Percentiles rank a stretch among this genome's conserved stretches.
Conservation (phyloP, 192 early-diverging fungal genomes). For the Umbelopsis ramanniana region DNA sequence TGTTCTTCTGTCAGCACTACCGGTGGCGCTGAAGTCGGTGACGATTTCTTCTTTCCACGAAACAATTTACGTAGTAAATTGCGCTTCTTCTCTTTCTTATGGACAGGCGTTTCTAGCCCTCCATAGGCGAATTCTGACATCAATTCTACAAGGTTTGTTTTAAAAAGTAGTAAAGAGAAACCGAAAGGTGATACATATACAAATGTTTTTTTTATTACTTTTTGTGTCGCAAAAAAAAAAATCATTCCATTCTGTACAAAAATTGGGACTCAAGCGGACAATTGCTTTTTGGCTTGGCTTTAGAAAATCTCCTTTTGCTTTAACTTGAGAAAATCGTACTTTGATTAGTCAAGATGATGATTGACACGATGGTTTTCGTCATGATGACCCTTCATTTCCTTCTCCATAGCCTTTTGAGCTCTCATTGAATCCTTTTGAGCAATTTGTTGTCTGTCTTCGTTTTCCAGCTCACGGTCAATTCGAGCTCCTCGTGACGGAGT, state of each 20-base stretch:
- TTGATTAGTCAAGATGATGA: too few relatives aligned
- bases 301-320: too few relatives aligned
- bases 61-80: constrained; percentile 1
- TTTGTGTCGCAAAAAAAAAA: too few relatives aligned
- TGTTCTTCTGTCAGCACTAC: constrained; percentile 10
- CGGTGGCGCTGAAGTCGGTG: not conserved
- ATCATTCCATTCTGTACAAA: too few relatives aligned
- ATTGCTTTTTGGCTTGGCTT: too few relatives aligned
- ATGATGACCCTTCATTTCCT: constrained; percentile 1
- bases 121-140: not conserved
- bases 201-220: too few relatives aligned
- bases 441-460: constrained; percentile 21
- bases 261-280: too few relatives aligned
- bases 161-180: not conserved
- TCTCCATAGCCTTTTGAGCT: constrained; percentile 8
- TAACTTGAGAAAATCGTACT: too few relatives aligned
- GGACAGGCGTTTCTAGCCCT: not conserved
- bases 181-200: not conserved
- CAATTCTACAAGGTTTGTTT: not conserved
- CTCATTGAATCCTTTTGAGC: constrained; percentile 8
- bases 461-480: constrained; percentile 24
- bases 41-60: not conserved
- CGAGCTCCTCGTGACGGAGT: constrained; percentile 24
- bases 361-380: too few relatives aligned
- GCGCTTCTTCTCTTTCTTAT: constrained; percentile 13